Conservation (phyloP, 2,329 filamentous ascomycete genomes). For the Penicillium sclerotiorum region DNA sequence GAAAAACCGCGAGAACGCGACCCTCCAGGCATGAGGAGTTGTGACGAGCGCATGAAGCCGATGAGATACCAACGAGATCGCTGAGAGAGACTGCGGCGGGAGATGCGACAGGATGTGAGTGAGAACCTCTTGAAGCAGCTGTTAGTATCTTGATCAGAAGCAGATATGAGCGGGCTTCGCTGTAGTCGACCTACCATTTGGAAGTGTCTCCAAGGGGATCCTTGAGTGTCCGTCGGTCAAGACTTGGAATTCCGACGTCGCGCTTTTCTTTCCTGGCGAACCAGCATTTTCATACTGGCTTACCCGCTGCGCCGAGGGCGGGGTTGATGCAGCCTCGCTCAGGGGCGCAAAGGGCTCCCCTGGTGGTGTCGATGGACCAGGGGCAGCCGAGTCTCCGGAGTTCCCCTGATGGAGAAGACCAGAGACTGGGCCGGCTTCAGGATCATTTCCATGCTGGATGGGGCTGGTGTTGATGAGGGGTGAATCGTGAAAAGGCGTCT, state of each 20-base stretch:
- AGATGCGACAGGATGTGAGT: conserved; percentile 91
- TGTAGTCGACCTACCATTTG: conserved; percentile 71
- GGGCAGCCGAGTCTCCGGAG: conserved; percentile 36
- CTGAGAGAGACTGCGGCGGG: conserved; percentile 78
- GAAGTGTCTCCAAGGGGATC: conserved; percentile 63
- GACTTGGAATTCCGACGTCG: conserved; percentile 56
- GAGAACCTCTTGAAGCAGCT: conserved; percentile 70
- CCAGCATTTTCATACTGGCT: conserved; percentile 58
- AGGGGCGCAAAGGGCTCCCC: conserved; percentile 25
- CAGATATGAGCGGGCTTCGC: too few relatives aligned
- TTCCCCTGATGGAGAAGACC: conserved; percentile 45
- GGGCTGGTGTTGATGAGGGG: conserved; percentile 38
- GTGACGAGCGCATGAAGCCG: conserved; percentile 86
- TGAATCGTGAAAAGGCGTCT: conserved; percentile 44
- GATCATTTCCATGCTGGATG: conserved; percentile 64
- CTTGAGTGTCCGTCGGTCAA: conserved; percentile 50
- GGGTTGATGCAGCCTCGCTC: conserved; percentile 29
- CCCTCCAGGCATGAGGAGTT: conserved; percentile 89
- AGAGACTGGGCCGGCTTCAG: conserved; percentile 48
- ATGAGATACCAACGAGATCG: conserved; percentile 82
- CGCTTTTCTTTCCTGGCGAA: conserved; percentile 36
- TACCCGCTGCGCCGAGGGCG: conserved; percentile 52
- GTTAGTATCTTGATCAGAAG: conserved; percentile 11
- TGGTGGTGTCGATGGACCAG: conserved; percentile 24
- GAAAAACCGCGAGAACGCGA: conserved; percentile 89